phyloP scores from a whole-genome alignment of 2,329 filamentous ascomycete genomes.

The Penicillium sp. region DNA sequence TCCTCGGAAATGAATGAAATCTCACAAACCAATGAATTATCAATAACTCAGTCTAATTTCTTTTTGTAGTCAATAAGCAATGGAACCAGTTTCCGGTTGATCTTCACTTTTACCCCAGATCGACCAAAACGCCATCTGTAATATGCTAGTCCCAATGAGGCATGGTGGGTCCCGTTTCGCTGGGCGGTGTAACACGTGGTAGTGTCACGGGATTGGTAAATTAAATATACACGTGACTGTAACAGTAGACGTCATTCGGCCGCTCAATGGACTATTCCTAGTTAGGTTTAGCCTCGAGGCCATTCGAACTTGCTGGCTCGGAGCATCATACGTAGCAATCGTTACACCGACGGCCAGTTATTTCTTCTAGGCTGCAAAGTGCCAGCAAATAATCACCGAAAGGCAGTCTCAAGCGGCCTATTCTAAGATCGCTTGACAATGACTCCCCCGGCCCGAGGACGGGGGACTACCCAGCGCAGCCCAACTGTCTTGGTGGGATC shows the following conservation, averaged over 20 bases:
- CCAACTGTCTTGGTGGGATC: constrained; percentile 46
- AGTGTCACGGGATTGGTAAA: constrained; percentile 10
- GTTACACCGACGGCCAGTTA: not conserved
- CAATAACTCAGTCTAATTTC: not conserved
- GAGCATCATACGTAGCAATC: constrained; percentile 4
- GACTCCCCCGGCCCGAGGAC: constrained; percentile 31
- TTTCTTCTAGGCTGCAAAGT: not conserved
- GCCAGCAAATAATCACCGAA: not conserved
- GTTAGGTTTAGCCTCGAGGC: not conserved
- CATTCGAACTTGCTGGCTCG: constrained; percentile 10
- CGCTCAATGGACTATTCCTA: constrained; percentile 1
- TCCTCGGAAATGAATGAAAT: not conserved
- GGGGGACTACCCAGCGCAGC: constrained; percentile 42
- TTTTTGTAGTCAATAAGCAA: not conserved
- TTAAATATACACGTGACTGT: not conserved
- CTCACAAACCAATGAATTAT: not conserved
- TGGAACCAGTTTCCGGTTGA: constrained; percentile 5
- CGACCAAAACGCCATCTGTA: constrained; percentile 5
- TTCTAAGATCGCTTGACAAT: constrained; percentile 19
- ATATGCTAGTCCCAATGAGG: not conserved
- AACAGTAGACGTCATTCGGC: constrained; percentile 7
- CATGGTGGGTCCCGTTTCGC: not conserved
- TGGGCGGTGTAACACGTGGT: constrained; percentile 20
- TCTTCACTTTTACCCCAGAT: constrained; percentile 25
- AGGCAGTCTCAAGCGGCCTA: not conserved